These are phyloP conservation scores for Arachis hypogaea DNA, from an alignment of 306 rosid species.

Conservation along the genomic window DNA sequence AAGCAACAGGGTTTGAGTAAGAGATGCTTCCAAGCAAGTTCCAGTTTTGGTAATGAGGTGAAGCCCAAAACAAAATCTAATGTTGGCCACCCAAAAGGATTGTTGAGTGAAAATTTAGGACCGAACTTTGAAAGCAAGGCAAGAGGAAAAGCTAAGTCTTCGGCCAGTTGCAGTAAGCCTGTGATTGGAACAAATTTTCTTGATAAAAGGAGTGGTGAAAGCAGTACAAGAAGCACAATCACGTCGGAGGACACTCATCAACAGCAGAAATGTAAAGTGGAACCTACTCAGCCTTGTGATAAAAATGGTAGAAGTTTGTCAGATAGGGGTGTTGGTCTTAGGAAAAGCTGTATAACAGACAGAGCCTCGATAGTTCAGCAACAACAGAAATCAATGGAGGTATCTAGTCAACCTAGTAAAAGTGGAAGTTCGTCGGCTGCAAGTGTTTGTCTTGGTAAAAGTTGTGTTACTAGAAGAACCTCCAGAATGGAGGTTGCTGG, in stretches of 20 bases:
- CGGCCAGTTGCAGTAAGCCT: slow-evolving; percentile 35
- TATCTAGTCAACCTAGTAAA: slow-evolving; percentile 45
- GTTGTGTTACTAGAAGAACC: slow-evolving; percentile 46
- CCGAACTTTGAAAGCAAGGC: slow-evolving; percentile 39
- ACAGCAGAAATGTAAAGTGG: slow-evolving; percentile 46
- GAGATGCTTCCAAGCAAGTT: slow-evolving; percentile 40
- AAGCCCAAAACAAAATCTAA: slow-evolving; percentile 46
- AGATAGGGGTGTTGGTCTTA: slow-evolving; percentile 46
- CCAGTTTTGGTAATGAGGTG: slow-evolving; percentile 44
- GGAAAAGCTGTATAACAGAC: slow-evolving; percentile 51
- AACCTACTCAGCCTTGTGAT: slow-evolving; percentile 46
- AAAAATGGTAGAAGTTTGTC: slow-evolving; percentile 42
- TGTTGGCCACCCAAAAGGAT: slow-evolving; percentile 38
- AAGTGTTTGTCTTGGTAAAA: slow-evolving; percentile 57
- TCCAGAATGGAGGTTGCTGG: slow-evolving; percentile 49
- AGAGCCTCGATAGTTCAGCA: slow-evolving; percentile 46
- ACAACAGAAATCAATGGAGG: slow-evolving; percentile 43
- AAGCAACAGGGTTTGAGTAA: slow-evolving; percentile 46
- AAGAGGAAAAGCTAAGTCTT: slow-evolving; percentile 43
- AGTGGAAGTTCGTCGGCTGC: slow-evolving; percentile 46
- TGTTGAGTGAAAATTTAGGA: slow-evolving; percentile 41
- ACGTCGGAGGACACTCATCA: slow-evolving; percentile 50
- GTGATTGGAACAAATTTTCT: slow-evolving; percentile 40
- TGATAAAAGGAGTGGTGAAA: slow-evolving; percentile 44
- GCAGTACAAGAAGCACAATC: slow-evolving; percentile 51